A percentile compares a stretch with the other conserved stretches of the same genome.
Conservation (phyloP, 176 grass and related monocot genomes). For the Pontederia paniculata region DNA sequence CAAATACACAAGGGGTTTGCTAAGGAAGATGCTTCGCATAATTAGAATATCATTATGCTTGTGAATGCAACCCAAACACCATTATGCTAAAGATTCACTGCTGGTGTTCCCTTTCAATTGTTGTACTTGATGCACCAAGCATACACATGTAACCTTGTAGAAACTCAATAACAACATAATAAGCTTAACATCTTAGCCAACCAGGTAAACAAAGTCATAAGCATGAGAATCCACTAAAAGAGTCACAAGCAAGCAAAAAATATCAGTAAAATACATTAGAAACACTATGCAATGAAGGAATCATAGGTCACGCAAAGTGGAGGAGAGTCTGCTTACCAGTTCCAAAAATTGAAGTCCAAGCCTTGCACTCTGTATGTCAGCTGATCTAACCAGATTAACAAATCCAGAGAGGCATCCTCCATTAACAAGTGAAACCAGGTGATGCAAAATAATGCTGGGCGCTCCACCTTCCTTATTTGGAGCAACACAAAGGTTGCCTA, state of each 20-base stretch:
- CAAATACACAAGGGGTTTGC: too few species aligned
- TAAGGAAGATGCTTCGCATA: too few species aligned
- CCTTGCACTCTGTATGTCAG: slow-evolving; percentile 69
- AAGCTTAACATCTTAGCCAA: too few species aligned
- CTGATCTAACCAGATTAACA: slow-evolving; percentile 70
- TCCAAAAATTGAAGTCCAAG: slow-evolving; percentile 92
- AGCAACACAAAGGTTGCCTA: slow-evolving; percentile 77
- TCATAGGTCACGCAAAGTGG: too few species aligned
- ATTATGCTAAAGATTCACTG: too few species aligned
- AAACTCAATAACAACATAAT: too few species aligned
- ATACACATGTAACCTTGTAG: too few species aligned
- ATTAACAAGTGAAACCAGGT: slow-evolving; percentile 56
- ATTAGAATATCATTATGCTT: too few species aligned
- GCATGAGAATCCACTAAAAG: background rate
- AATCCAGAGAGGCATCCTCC: slow-evolving; percentile 66
- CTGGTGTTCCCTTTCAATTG: too few species aligned
- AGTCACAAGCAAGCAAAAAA: background rate
- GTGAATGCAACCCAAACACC: too few species aligned
- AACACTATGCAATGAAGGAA: background rate
- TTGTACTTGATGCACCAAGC: too few species aligned
- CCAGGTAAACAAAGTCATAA: too few species aligned
- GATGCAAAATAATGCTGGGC: slow-evolving; percentile 41
- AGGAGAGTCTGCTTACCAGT: slow-evolving; percentile 36
- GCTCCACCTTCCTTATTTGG: slow-evolving; percentile 33
- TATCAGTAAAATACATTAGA: background rate